Base-by-base conservation (phyloP, 1,284 basidiomycete genomes). In the Tranzscheliella williamsii region DNA sequence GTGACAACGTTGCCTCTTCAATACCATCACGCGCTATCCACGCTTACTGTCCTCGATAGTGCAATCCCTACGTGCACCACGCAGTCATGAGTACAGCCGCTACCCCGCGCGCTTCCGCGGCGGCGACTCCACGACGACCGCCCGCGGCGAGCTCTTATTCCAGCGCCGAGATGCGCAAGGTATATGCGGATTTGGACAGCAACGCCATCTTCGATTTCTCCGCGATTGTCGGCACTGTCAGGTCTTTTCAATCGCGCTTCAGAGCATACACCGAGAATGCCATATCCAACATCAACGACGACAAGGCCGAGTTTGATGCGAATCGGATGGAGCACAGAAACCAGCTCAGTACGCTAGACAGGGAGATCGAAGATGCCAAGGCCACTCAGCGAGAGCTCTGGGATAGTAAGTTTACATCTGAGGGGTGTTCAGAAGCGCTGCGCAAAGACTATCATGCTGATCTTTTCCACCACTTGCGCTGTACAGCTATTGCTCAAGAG, bases 171-270 rank as follows among this genome's bases (percentile, higher is more conserved):
- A 50, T 62, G 52, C 58, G 58, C 37, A 62, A 62, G 24, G 47
- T 56, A 9, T 62, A 62, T 20, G 48, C 47, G 20, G 58, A 62
- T 29, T 41, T 62, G 20, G 58, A 62, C 47, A 62, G 56, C 44
- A 62, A 62, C 22, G 52, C 58, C 29, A 48, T 62, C 11, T 57
- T 71, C n/a, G 66, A 71, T 50, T 71, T 71, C 52, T 58, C 56
- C 29, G 53, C 48, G 40, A 56, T 69, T 33, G 50, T 66, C 12
- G 41, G 53, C 6, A 44, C 58, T 1, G 58, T 71, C 11, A 53
- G 56, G 24, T 43, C 47, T n/a, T 71, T 71, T 24, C 52, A 48
- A 2, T 49, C 46, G 15, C 55, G 66, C 31, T 71, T 71, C 42
- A 54, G 62, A 5, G 52, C 53, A 15, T 71, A 69, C 37, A 66